Conservation (phyloP, 192 early-diverging fungal species). For the Entophlyctis helioformis region DNA sequence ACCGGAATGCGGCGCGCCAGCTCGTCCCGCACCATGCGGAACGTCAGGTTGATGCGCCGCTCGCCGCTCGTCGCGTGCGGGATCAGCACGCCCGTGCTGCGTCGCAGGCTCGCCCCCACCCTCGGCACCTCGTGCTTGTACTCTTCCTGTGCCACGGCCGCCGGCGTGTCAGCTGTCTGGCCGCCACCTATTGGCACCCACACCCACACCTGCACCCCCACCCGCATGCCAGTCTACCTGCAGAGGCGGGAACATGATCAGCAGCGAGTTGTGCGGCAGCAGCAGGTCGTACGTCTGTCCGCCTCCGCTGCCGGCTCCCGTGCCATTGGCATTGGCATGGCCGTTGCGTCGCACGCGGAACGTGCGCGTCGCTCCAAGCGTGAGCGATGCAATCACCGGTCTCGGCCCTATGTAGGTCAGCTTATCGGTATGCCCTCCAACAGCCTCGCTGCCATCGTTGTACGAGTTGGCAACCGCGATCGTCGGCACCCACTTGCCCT, state of each 20-base stretch:
- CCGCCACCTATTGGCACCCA: background rate
- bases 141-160: conserved; percentile 9
- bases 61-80: conserved; percentile 21
- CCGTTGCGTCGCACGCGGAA: conserved; percentile 21
- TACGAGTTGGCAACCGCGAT: conserved; percentile 30
- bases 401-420: conserved; percentile 34
- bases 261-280: conserved; percentile 31
- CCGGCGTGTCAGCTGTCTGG: background rate
- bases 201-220: background rate
- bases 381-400: conserved; percentile 30
- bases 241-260: conserved; percentile 39
- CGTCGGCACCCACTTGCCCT: conserved; percentile 24
- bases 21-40: conserved; percentile 22
- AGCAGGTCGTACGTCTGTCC: conserved; percentile 23
- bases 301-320: background rate
- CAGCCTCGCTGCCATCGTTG: conserved; percentile 12
- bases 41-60: conserved; percentile 36
- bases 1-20: conserved; percentile 15
- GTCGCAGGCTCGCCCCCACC: no score
- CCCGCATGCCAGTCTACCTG: conserved; percentile 3
- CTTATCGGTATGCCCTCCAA: conserved; percentile 30
- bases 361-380: conserved; percentile 28
- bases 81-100: background rate
- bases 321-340: background rate
- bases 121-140: conserved; percentile 32